phyloP scores from a whole-genome alignment of 352 stramenopile genomes.

The Phytophthora tubulina region DNA sequence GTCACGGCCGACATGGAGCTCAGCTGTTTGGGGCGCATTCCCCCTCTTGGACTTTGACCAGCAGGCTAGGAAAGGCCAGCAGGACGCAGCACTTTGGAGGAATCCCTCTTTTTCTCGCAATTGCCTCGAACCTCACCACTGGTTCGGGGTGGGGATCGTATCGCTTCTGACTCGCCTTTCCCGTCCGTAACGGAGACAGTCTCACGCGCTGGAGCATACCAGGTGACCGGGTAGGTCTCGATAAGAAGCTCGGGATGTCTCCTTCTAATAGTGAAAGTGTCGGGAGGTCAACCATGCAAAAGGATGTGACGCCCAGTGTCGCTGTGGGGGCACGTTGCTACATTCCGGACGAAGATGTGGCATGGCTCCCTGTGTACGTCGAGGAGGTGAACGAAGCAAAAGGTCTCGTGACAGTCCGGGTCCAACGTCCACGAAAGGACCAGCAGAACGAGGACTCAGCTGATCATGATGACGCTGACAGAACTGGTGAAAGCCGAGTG shows the following conservation, averaged over 20 bases:
- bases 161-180: conserved; percentile 25
- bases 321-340: conserved; percentile 77
- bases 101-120: conserved; percentile 20
- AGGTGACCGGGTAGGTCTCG: background rate
- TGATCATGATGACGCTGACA: conserved; percentile 35
- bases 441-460: conserved; percentile 38
- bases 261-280: conserved; percentile 33
- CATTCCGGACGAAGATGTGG: conserved; percentile 66
- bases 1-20: conserved; percentile 44
- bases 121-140: conserved; percentile 7
- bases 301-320: conserved; percentile 46
- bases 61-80: conserved; percentile 36
- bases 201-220: conserved; percentile 15
- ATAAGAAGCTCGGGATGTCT: conserved; percentile 21
- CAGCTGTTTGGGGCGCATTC: conserved; percentile 45
- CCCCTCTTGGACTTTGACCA: conserved; percentile 40
- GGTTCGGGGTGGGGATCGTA: conserved; percentile 7
- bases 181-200: conserved; percentile 26
- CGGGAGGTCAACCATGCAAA: conserved; percentile 14
- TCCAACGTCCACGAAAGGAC: conserved; percentile 45
- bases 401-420: conserved; percentile 50
- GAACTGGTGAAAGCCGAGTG: conserved; percentile 35
- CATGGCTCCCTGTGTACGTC: conserved; percentile 82
- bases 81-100: conserved; percentile 12
- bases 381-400: conserved; percentile 65